Evolutionary conservation across 2,329 filamentous ascomycete genomes (phyloP).

Genomic region (Fusarium buxicola): DNA sequence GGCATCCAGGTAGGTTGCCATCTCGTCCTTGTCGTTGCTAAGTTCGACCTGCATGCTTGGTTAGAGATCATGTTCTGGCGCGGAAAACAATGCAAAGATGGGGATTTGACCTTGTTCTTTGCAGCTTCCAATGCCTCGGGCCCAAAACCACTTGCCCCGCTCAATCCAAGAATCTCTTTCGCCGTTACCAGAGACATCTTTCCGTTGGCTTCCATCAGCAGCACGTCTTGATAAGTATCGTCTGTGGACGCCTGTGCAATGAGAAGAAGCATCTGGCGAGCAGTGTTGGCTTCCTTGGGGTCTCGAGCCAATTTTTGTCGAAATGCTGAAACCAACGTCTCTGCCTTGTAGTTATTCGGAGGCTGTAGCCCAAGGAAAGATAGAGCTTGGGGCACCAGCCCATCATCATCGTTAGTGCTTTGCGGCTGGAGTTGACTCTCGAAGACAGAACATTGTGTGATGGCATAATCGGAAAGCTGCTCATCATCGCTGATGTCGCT

Average conservation of each 20-base stretch:
- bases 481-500: constrained; percentile 51
- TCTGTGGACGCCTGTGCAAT: constrained; percentile 51
- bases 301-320: constrained; percentile 48
- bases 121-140: constrained; percentile 42
- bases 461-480: constrained; percentile 51
- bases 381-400: constrained; percentile 49
- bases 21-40: constrained; percentile 46
- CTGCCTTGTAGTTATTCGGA: constrained; percentile 51
- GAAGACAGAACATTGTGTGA: constrained; percentile 54
- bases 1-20: constrained; percentile 50
- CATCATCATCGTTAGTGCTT: constrained; percentile 47
- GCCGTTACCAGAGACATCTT: constrained; percentile 53
- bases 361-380: constrained; percentile 51
- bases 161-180: constrained; percentile 48
- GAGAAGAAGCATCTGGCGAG: constrained; percentile 50
- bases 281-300: constrained; percentile 49
- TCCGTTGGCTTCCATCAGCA: constrained; percentile 50
- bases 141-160: constrained; percentile 38
- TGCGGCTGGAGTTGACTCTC: constrained; percentile 51
- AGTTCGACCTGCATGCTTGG: constrained; percentile 40
- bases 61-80: constrained; percentile 21
- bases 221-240: constrained; percentile 49
- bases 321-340: constrained; percentile 52
- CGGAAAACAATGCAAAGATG: neutral
- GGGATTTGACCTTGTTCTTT: constrained; percentile 45